Conservation (phyloP, 208 protist genomes). For the Angomonas ambiguus region DNA sequence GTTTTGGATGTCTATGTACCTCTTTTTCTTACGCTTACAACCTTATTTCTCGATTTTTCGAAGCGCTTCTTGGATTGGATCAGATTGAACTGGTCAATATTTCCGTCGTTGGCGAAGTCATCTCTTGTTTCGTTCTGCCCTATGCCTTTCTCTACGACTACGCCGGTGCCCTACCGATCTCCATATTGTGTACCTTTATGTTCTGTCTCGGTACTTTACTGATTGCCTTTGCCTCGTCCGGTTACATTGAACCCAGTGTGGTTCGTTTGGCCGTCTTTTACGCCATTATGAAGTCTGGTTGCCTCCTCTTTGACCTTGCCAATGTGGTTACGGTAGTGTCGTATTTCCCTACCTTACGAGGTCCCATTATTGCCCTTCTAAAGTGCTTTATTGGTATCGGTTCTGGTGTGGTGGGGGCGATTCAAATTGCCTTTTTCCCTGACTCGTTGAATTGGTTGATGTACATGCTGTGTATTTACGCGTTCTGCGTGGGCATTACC, state of each 20-base stretch:
- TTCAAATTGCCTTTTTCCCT: conserved; percentile 33
- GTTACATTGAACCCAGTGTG: conserved; percentile 19
- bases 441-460: conserved; percentile 19
- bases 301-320: conserved; percentile 23
- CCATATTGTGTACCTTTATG: neutral
- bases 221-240: neutral
- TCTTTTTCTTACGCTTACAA: conserved; percentile 24
- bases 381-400: conserved; percentile 45
- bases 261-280: conserved; percentile 15
- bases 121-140: neutral
- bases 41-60: conserved; percentile 20
- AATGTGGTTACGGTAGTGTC: conserved; percentile 28
- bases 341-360: conserved; percentile 30
- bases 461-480: neutral
- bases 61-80: conserved; percentile 25
- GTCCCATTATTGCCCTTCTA: conserved; percentile 34
- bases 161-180: conserved; percentile 2
- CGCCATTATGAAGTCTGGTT: conserved; percentile 17
- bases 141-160: conserved; percentile 7
- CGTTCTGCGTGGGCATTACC: neutral
- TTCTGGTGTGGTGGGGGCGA: conserved; percentile 33
- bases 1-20: conserved; percentile 11
- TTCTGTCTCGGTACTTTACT: neutral
- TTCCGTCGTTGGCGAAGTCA: neutral
- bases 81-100: conserved; percentile 24